phyloP scores from a whole-genome alignment of 805 yeast species.

The Yamadazyma endophytica region DNA sequence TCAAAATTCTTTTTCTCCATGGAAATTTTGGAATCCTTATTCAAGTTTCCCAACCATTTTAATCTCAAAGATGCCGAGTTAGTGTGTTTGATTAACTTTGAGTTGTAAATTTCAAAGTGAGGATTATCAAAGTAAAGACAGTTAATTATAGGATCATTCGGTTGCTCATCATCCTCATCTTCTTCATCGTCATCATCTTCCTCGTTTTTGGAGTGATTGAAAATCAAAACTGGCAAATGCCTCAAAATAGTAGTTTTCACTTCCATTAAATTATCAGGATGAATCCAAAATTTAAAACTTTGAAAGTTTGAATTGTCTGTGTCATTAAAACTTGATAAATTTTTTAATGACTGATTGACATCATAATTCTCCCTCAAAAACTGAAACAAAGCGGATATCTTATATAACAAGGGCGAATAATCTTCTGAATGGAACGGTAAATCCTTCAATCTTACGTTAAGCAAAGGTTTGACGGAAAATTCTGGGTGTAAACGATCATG shows the following conservation, averaged over 20 bases:
- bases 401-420: constrained; percentile 84
- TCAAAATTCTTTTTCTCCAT: constrained; percentile 78
- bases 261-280: constrained; percentile 91
- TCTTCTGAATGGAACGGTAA: constrained; percentile 94
- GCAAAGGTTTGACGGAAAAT: constrained; percentile 85
- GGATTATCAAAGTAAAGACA: constrained; percentile 85
- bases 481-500: constrained; percentile 88
- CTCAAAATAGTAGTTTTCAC: constrained; percentile 93
- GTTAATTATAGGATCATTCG: constrained; percentile 66
- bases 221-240: constrained; percentile 87
- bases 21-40: constrained; percentile 70
- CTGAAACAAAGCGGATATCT: constrained; percentile 76
- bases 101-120: constrained; percentile 79
- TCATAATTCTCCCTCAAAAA: constrained; percentile 72
- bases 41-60: constrained; percentile 85
- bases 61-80: constrained; percentile 75
- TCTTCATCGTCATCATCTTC: constrained; percentile 51
- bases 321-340: constrained; percentile 46
- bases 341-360: constrained; percentile 44
- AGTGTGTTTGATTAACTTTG: constrained; percentile 67
- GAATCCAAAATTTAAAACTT: constrained; percentile 91
- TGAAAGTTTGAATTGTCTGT: constrained; percentile 41
- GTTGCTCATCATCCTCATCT: constrained; percentile 23
- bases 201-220: constrained; percentile 43
- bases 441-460: constrained; percentile 81